phyloP scores from a whole-genome alignment of 306 rosid species.

The Abrus pulchellus region DNA sequence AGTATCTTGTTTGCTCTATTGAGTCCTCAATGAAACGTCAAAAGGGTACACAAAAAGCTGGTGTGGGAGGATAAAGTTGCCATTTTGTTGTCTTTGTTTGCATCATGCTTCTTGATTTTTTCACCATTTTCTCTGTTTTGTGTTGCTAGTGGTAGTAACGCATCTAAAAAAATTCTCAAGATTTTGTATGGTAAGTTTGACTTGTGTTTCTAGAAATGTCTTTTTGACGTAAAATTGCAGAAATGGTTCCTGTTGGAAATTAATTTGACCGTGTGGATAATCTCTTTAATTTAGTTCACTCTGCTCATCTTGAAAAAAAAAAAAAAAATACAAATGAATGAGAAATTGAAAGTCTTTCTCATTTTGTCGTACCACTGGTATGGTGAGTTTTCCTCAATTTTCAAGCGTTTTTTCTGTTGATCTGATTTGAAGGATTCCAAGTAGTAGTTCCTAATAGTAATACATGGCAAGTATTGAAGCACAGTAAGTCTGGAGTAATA shows the following conservation, averaged over 20 bases:
- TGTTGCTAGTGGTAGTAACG: background rate
- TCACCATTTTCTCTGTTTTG: background rate
- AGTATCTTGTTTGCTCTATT: background rate
- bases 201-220: background rate
- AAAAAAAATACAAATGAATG: background rate
- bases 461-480: background rate
- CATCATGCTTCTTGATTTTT: background rate
- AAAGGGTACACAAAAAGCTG: background rate
- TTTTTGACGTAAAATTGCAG: background rate
- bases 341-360: background rate
- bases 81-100: background rate
- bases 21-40: slow-evolving; percentile 1
- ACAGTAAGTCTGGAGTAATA: background rate
- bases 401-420: background rate
- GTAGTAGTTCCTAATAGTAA: background rate
- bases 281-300: background rate
- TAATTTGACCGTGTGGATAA: background rate
- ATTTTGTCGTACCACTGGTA: background rate
- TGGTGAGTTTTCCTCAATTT: background rate
- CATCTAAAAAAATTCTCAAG: background rate
- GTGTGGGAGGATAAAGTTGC: background rate
- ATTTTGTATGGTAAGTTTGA: background rate
- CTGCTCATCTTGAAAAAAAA: background rate
- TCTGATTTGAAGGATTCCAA: background rate
- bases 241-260: background rate